Conservation (phyloP, 1,139 yeast genomes). For the Saccharomyces pastorianus region DNA sequence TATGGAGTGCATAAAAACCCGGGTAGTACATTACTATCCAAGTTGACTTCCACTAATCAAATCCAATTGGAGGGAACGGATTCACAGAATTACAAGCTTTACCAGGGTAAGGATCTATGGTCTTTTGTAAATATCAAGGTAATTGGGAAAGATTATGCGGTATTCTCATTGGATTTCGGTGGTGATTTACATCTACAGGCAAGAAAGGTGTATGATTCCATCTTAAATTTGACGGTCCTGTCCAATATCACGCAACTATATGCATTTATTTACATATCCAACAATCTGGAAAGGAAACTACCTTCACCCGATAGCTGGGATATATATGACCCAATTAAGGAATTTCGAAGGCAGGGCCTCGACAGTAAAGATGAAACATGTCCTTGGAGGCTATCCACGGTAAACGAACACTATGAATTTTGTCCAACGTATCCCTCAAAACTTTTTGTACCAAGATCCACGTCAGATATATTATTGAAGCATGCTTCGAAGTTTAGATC, state of each 20-base stretch:
- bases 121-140: slow-evolving; percentile 52
- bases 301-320: slow-evolving; percentile 55
- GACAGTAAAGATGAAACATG: slow-evolving; percentile 18
- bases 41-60: slow-evolving; percentile 3
- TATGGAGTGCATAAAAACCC: slow-evolving; percentile 52
- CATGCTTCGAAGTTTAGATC: slow-evolving; percentile 85
- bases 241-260: slow-evolving; percentile 50
- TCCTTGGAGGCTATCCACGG: slow-evolving; percentile 61
- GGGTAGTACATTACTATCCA: slow-evolving; percentile 32
- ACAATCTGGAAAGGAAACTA: slow-evolving; percentile 42
- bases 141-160: slow-evolving; percentile 83
- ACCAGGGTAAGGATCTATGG: slow-evolving; percentile 37
- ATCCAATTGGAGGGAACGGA: not conserved
- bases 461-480: slow-evolving; percentile 72
- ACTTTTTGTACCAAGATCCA: slow-evolving; percentile 60
- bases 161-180: slow-evolving; percentile 65
- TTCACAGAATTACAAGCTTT: slow-evolving; percentile 7
- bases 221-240: slow-evolving; percentile 57
- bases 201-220: slow-evolving; percentile 61
- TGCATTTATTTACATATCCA: slow-evolving; percentile 63
- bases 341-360: slow-evolving; percentile 61
- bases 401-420: slow-evolving; percentile 59
- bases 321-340: slow-evolving; percentile 53
- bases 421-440: slow-evolving; percentile 69
- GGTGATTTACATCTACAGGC: slow-evolving; percentile 44